Evolutionary conservation across 148 eudicot species (phyloP).

Genomic region (Polygonum maritimum): DNA sequence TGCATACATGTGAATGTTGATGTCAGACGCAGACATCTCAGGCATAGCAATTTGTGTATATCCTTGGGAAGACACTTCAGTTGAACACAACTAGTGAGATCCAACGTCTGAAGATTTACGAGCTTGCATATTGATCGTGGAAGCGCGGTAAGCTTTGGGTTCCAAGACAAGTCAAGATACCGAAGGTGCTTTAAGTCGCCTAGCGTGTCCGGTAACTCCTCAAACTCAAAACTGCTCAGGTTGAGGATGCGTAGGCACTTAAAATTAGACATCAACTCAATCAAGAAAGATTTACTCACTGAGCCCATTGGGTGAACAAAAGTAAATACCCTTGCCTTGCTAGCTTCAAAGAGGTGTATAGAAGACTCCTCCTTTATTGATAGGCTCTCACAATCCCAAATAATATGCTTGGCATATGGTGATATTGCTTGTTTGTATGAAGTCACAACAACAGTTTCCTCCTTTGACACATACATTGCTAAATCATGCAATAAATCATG

Average conservation of each 20-base stretch:
- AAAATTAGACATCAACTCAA: neutral
- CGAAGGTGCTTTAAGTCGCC: slow-evolving; percentile 21
- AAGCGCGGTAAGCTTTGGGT: neutral
- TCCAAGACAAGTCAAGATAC: slow-evolving; percentile 11
- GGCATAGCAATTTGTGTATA: slow-evolving; percentile 14
- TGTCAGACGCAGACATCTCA: slow-evolving; percentile 6
- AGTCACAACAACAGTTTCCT: neutral
- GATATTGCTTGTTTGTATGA: neutral
- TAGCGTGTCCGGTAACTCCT: slow-evolving; percentile 10
- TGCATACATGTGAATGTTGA: neutral
- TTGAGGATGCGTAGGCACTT: slow-evolving; percentile 14
- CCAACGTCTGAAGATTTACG: slow-evolving; percentile 16
- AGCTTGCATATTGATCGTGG: slow-evolving; percentile 15
- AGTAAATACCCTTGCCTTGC: neutral
- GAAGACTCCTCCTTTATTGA: slow-evolving; percentile 2
- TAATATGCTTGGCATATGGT: neutral
- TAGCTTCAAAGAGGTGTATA: neutral
- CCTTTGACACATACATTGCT: neutral
- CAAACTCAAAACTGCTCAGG: neutral
- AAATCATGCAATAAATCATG: slow-evolving; percentile 8
- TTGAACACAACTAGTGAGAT: neutral
- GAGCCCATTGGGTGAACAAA: neutral
- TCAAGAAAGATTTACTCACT: neutral
- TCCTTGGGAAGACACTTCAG: slow-evolving; percentile 15
- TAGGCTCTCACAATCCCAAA: neutral